Evolutionary conservation across 2,329 filamentous ascomycete genomes (phyloP), one percentile per base, ranked within the genome.

Genomic region (Purpureocillium lavendulum): DNA sequence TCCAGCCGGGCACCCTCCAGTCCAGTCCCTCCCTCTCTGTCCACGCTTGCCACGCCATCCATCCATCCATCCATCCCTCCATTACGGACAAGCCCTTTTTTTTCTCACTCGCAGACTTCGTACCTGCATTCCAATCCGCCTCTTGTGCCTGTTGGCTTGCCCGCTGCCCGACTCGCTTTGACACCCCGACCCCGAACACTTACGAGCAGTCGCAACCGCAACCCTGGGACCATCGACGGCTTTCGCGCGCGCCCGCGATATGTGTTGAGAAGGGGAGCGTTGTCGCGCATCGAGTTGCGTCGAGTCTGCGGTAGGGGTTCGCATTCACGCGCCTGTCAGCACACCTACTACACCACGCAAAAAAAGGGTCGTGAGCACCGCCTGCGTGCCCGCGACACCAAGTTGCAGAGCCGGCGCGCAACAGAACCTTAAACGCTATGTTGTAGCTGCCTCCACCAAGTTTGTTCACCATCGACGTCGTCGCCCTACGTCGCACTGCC

Each of bases 281-380:
- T 26, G 29, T 29, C n/a, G 39, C 39, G 39, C 39, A 33, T 33
- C 34, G 14, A 36, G 36, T 16, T 31, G 36, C 36, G 29, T 37
- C 35, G 35, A 36, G 35, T 36, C 35, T 16, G 26, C 26, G 35
- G 26, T 30, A 30, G 26, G 35, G 35, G 35, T 18, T 36, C 26
- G 17, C 35, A 26, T 26, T 26, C 21, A 26, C 21, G 21, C 21
- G 21, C 21, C 10, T 26, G 21, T 26, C 21, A 26, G 21, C 21
- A 26, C 10, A 26, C 21, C 21, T 6, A 26, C 21, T 6, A 26
- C 21, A 26, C 21, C 21, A 5, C 6, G 10, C 6, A 26, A 26
- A 26, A 26, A 26, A 26, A 26, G 21, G 21, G 10, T 26, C 21
- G 21, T 26, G 21, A 26, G 6, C 10, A 26, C 21, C 21, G 21